A percentile compares a stretch with the other conserved stretches of the same genome.
Conservation (phyloP, 176 grass and related monocot genomes). For the Ensete ventricosum region DNA sequence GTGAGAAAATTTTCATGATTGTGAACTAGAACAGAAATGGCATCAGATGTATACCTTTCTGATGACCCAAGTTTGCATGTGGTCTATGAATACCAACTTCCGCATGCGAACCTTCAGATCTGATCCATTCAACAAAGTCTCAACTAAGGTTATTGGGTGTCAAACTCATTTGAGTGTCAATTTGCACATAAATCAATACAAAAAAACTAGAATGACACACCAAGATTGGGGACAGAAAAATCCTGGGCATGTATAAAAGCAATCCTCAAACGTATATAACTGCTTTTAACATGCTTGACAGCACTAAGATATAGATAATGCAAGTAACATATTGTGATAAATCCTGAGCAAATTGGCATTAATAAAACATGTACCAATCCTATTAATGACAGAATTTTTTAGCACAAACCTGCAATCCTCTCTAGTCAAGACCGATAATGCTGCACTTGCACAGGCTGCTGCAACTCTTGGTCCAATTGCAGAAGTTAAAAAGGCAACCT, state of each 20-base stretch:
- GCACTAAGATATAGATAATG: neutral
- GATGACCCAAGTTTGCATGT: slow-evolving; percentile 27
- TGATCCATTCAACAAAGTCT: slow-evolving; percentile 26
- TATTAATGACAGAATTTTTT: neutral
- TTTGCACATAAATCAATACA: slow-evolving; percentile 7
- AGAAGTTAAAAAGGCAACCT: slow-evolving; percentile 90
- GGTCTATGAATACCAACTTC: slow-evolving; percentile 38
- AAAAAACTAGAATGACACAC: neutral
- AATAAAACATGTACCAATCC: slow-evolving; percentile 15
- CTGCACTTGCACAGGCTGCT: slow-evolving; percentile 69
- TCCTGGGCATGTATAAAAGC: neutral
- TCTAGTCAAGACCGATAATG: slow-evolving; percentile 66
- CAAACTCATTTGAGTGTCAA: slow-evolving; percentile 4
- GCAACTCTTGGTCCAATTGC: slow-evolving; percentile 95
- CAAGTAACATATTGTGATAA: neutral
- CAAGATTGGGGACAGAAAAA: neutral
- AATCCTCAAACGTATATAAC: neutral
- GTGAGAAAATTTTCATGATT: neutral
- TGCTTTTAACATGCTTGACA: neutral
- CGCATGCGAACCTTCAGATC: slow-evolving; percentile 43
- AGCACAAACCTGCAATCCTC: slow-evolving; percentile 48
- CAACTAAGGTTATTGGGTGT: neutral
- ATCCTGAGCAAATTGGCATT: neutral
- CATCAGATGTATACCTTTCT: slow-evolving; percentile 36
- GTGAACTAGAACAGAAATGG: neutral